These are phyloP conservation scores for Colletotrichum godetiae DNA, from an alignment of 2,329 filamentous ascomycete species.

Conservation along the genomic window DNA sequence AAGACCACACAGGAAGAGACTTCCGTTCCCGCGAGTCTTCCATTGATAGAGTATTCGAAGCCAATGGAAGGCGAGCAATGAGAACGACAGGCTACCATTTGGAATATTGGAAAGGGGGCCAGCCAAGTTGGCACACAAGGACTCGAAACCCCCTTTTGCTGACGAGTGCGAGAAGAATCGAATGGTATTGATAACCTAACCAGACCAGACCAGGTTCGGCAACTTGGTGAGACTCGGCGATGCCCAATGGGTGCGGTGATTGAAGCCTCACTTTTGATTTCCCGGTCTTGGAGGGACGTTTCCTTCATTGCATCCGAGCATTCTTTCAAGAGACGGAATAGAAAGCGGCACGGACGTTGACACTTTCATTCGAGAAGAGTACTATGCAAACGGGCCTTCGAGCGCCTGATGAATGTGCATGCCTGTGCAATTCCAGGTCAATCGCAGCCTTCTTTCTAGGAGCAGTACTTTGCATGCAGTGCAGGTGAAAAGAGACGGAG, in stretches of 20 bases:
- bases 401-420: background rate
- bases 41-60: slow-evolving; percentile 6
- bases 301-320: slow-evolving; percentile 1
- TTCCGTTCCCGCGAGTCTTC: slow-evolving; percentile 25
- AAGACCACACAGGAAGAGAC: slow-evolving; percentile 29
- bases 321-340: slow-evolving; percentile 3
- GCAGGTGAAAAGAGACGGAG: background rate
- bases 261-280: slow-evolving; percentile 32
- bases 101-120: slow-evolving; percentile 24
- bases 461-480: background rate
- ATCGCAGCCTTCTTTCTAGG: background rate
- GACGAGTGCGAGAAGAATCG: background rate
- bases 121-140: slow-evolving; percentile 15
- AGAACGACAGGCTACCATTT: slow-evolving; percentile 24
- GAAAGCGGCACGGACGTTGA: slow-evolving; percentile 2
- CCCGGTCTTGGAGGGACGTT: background rate
- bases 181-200: background rate
- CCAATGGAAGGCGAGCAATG: slow-evolving; percentile 21
- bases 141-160: slow-evolving; percentile 10
- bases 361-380: slow-evolving; percentile 7
- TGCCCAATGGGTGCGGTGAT: slow-evolving; percentile 28
- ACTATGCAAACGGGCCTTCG: slow-evolving; percentile 4
- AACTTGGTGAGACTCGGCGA: slow-evolving; percentile 26
- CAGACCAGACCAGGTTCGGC: slow-evolving; percentile 19
- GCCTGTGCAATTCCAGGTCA: background rate